Conservation (phyloP, 2,329 filamentous ascomycete species). For the Chaetomium strumarium region DNA sequence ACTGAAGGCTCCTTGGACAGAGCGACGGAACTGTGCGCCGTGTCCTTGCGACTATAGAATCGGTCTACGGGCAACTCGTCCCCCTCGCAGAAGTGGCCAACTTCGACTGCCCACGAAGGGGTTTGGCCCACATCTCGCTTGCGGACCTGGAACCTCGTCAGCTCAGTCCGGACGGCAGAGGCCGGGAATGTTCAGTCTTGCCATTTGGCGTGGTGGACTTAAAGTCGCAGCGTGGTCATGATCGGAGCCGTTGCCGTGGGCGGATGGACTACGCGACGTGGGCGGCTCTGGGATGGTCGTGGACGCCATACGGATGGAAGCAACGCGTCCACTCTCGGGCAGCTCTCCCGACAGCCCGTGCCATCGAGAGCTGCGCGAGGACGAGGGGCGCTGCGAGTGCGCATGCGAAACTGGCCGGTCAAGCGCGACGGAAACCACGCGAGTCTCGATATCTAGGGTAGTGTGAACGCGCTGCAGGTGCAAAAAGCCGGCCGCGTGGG, state of each 20-base stretch:
- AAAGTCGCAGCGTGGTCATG: background rate
- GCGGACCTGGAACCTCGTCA: background rate
- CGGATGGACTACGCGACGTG: background rate
- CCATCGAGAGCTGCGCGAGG: slow-evolving; percentile 12
- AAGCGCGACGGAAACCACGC: background rate
- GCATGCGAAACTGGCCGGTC: slow-evolving; percentile 7
- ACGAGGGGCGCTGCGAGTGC: slow-evolving; percentile 4
- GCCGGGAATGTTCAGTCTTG: background rate
- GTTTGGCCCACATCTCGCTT: slow-evolving; percentile 1
- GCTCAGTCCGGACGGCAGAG: background rate
- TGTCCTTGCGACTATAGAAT: slow-evolving; percentile 5
- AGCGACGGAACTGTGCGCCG: slow-evolving; percentile 2
- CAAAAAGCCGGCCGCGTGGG: background rate
- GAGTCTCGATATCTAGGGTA: background rate
- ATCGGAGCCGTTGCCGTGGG: slow-evolving; percentile 4
- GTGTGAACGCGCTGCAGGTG: background rate
- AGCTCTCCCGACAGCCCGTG: slow-evolving; percentile 16
- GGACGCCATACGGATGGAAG: slow-evolving; percentile 10
- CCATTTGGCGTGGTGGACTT: background rate
- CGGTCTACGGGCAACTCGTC: background rate
- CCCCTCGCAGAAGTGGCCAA: background rate
- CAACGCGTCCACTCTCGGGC: slow-evolving; percentile 12
- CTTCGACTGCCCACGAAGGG: background rate
- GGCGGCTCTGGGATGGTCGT: background rate
- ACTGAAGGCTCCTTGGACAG: slow-evolving; percentile 10